Percentiles rank a stretch among this genome's conserved stretches.
Conservation (phyloP, 176 grass and related monocot genomes). For the Bromus sterilis region DNA sequence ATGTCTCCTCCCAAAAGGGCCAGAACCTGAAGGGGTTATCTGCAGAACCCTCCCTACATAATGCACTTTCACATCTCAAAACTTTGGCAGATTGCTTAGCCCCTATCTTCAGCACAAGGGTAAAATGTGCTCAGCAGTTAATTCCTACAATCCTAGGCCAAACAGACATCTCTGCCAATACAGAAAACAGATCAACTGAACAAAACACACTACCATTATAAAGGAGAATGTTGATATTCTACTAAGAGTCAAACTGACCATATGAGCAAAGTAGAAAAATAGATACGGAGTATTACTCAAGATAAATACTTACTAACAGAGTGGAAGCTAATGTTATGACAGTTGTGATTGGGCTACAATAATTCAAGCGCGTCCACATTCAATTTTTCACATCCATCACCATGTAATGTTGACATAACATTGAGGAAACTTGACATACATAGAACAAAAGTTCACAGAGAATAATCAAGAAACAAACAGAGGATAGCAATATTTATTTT, state of each 20-base stretch:
- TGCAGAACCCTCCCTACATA: neutral
- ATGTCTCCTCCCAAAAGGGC: neutral
- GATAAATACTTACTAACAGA: neutral
- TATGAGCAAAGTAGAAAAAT: neutral
- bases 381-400: neutral
- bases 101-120: neutral
- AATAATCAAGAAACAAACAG: neutral
- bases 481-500: slow-evolving; percentile 23
- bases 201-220: neutral
- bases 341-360: neutral
- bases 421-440: neutral
- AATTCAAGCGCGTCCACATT: neutral
- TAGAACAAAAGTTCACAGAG: neutral
- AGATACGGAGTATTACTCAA: neutral
- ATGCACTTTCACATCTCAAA: neutral
- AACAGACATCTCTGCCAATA: neutral
- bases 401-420: neutral
- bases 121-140: neutral
- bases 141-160: neutral
- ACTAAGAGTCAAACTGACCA: neutral
- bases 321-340: neutral
- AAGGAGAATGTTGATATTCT: neutral
- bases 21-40: neutral
- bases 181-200: neutral
- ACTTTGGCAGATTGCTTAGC: neutral